Evolutionary conservation across 2,329 filamentous ascomycete genomes (phyloP).

Genomic region (Fusarium globosum): DNA sequence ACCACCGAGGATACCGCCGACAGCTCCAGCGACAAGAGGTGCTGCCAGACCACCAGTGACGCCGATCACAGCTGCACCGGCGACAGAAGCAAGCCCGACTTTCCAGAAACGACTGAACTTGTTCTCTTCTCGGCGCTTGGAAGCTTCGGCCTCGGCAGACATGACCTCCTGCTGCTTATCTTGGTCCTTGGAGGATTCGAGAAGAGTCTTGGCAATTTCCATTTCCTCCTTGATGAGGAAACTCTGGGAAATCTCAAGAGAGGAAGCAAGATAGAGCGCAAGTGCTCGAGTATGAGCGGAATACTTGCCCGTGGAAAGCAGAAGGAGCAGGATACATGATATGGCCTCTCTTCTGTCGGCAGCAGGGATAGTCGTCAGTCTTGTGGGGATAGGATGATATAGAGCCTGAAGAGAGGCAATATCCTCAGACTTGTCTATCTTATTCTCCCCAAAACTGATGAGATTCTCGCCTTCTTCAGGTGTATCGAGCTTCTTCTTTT

Average conservation of each 20-base stretch:
- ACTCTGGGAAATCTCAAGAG: constrained; percentile 70
- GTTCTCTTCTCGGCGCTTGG: constrained; percentile 77
- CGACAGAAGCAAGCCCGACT: constrained; percentile 87
- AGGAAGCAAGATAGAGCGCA: constrained; percentile 74
- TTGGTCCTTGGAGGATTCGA: constrained; percentile 69
- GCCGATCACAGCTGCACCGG: constrained; percentile 89
- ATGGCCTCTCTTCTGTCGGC: constrained; percentile 72
- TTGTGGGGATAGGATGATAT: constrained; percentile 64
- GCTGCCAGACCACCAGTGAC: constrained; percentile 92
- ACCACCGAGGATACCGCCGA: constrained; percentile 86
- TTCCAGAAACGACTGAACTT: constrained; percentile 83
- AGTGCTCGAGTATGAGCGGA: constrained; percentile 78
- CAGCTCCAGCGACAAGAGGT: constrained; percentile 84
- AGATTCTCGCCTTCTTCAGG: constrained; percentile 53
- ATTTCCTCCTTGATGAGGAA: constrained; percentile 76
- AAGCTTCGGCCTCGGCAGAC: constrained; percentile 80
- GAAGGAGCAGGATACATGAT: constrained; percentile 75
- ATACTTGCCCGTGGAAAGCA: constrained; percentile 80
- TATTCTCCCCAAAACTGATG: constrained; percentile 54
- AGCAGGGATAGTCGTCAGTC: constrained; percentile 66
- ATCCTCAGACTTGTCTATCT: constrained; percentile 51
- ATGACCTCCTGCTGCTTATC: constrained; percentile 60
- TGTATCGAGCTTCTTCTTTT: constrained; percentile 49
- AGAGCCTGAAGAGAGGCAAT: constrained; percentile 60
- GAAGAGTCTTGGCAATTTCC: constrained; percentile 78